phyloP scores from a whole-genome alignment of 2,329 filamentous ascomycete genomes.

The Pezicula carpinea region DNA sequence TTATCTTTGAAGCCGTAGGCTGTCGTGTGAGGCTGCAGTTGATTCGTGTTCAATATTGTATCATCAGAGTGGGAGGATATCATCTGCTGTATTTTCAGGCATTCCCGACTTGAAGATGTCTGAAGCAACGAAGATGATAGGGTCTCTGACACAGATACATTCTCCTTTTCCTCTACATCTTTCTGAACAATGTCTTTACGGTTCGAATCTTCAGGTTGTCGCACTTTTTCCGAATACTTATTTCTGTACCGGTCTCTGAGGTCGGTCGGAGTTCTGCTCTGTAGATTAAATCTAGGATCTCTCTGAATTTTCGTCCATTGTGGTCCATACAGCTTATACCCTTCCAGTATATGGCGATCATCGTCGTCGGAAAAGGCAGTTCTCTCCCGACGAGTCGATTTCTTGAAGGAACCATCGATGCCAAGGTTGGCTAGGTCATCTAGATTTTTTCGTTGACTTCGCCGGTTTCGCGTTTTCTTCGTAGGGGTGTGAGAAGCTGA shows the following conservation, averaged over 20 bases:
- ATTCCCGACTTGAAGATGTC: constrained; percentile 17
- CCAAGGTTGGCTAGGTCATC: constrained; percentile 53
- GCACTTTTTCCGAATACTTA: constrained; percentile 55
- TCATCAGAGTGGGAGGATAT: constrained; percentile 16
- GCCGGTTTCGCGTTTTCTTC: constrained; percentile 43
- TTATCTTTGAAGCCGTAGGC: constrained; percentile 14
- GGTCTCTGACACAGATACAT: neutral
- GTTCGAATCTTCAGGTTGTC: constrained; percentile 9
- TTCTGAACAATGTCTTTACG: neutral
- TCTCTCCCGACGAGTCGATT: constrained; percentile 55
- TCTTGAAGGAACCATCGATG: constrained; percentile 58
- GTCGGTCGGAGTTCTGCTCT: constrained; percentile 56
- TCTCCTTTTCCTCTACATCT: neutral
- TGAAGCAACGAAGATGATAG: constrained; percentile 4
- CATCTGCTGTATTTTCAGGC: constrained; percentile 25
- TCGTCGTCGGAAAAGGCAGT: constrained; percentile 59
- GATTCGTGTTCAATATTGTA: constrained; percentile 6
- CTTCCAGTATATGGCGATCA: constrained; percentile 56
- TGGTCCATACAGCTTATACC: constrained; percentile 55
- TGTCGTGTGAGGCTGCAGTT: constrained; percentile 7
- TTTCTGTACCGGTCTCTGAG: constrained; percentile 59
- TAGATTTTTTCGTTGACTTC: constrained; percentile 50
- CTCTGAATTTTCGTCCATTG: constrained; percentile 63
- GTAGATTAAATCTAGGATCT: constrained; percentile 53
- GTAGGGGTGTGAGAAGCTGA: constrained; percentile 22